Evolutionary conservation across 2,329 filamentous ascomycete genomes (phyloP).

Genomic region (Alternaria incomplexa): DNA sequence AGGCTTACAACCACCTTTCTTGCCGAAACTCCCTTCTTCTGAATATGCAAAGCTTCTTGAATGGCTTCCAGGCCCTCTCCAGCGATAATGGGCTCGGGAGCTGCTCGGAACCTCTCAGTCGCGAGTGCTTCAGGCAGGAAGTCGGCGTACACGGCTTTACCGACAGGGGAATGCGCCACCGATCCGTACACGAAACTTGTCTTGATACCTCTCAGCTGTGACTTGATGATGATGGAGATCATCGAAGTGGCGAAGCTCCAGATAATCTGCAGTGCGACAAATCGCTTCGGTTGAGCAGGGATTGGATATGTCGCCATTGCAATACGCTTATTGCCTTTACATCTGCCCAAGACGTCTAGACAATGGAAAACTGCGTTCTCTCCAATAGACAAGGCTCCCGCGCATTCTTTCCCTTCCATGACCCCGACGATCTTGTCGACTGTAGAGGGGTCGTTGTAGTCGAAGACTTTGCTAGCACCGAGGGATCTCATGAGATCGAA

Average conservation of each 20-base stretch:
- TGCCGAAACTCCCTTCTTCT: neutral
- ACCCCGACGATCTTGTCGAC: slow-evolving; percentile 43
- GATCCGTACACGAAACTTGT: neutral
- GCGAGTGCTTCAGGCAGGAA: slow-evolving; percentile 22
- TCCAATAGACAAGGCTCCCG: slow-evolving; percentile 45
- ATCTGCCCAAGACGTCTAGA: neutral
- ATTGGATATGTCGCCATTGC: neutral
- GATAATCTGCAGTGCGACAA: neutral
- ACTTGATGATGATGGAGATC: neutral
- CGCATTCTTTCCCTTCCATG: slow-evolving; percentile 43
- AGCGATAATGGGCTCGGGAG: slow-evolving; percentile 22
- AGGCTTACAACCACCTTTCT: slow-evolving; percentile 1
- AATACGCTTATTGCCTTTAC: neutral
- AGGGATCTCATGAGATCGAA: slow-evolving; percentile 53
- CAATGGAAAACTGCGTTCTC: neutral
- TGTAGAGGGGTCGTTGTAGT: slow-evolving; percentile 52
- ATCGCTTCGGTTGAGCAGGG: neutral
- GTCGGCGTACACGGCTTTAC: neutral
- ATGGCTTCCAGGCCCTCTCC: slow-evolving; percentile 24
- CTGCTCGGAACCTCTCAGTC: slow-evolving; percentile 8
- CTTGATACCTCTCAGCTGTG: neutral
- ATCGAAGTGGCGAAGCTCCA: neutral
- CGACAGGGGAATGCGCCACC: neutral
- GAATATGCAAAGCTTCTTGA: slow-evolving; percentile 21
- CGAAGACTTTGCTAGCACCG: slow-evolving; percentile 56